Evolutionary conservation across 345 rosid species (phyloP), one percentile per base, ranked within the genome.

Genomic region (Jatropha curcas): DNA sequence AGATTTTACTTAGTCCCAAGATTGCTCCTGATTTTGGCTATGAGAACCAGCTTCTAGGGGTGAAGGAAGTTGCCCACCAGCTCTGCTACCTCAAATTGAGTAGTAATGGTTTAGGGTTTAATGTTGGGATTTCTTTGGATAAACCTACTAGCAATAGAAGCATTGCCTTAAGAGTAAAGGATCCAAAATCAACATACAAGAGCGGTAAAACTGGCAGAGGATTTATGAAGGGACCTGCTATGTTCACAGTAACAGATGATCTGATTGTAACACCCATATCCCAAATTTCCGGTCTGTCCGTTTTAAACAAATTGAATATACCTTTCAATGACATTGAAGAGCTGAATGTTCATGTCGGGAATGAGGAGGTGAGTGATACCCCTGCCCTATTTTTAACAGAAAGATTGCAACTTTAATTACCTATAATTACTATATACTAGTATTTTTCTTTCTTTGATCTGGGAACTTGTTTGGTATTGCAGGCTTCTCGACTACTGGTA

Each of bases 1-100:
- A 55, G n/a, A 51, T 70, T 70, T 60, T 82, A 7, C 53, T 66
- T 9, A 43, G 27, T 70, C 82, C 78, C 9, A 78, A 65, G 56
- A 67, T 73, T 28, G 69, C 79, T 19, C 20, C 61, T 16, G 56
- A 50, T 16, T 82, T 66, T 58, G 27, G 62, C 30, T 67, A 27
- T 8, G 16, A 61, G 13, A 20, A 55, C 10, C 73, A 74, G 37
- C 72, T 25, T 1, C 37, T 76, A 17, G 51, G 65, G 1, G 31
- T 75, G 10, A 58, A 76, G 4, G 76, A 74, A 74, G 60, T 19
- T 34, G 63, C 8, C n/a, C 11, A 7, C 43, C 14, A 58, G 72
- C 33, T 16, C 41, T 2, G n/a, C n/a, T n/a, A n/a, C n/a, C n/a
- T n/a, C n/a, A n/a, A n/a, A n/a, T n/a, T n/a, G n/a, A n/a, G n/a